Evolutionary conservation across 1,139 yeast species (phyloP).

Genomic region (Debaryomyces psychrophilus): DNA sequence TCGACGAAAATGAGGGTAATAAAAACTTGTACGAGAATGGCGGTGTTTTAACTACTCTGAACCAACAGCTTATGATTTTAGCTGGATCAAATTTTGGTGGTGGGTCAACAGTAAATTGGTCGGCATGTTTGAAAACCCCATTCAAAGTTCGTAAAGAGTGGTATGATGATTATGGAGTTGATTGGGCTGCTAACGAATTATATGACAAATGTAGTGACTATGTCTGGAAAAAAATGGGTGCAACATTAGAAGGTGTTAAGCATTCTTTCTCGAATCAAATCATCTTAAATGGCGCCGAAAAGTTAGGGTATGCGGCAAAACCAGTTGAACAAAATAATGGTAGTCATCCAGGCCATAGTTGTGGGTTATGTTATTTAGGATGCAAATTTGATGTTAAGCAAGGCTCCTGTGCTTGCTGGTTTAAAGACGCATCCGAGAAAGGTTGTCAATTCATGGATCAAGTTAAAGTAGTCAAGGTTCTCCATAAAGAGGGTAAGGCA

Average conservation of each 20-base stretch:
- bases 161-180: conserved; percentile 51
- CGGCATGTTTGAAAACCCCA: conserved; percentile 59
- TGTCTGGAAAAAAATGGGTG: conserved; percentile 58
- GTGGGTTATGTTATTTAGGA: conserved; percentile 59
- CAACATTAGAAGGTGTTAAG: conserved; percentile 38
- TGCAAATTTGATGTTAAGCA: conserved; percentile 58
- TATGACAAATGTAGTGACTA: conserved; percentile 53
- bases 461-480: conserved; percentile 44
- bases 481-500: conserved; percentile 49
- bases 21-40: conserved; percentile 42
- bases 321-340: conserved; percentile 56
- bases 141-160: conserved; percentile 59
- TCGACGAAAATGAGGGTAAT: conserved; percentile 45
- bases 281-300: conserved; percentile 49
- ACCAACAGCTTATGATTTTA: conserved; percentile 43
- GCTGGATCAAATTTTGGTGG: conserved; percentile 67
- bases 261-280: conserved; percentile 55
- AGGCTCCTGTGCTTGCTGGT: conserved; percentile 57
- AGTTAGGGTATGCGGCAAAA: conserved; percentile 48
- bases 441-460: conserved; percentile 56
- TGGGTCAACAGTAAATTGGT: conserved; percentile 65
- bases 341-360: conserved; percentile 45
- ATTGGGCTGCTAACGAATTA: conserved; percentile 49
- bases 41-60: conserved; percentile 38
- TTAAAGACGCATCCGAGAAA: conserved; percentile 50